Evolutionary conservation across 2,329 filamentous ascomycete species (phyloP).

Genomic region (Sporothrix brunneoviolacea): DNA sequence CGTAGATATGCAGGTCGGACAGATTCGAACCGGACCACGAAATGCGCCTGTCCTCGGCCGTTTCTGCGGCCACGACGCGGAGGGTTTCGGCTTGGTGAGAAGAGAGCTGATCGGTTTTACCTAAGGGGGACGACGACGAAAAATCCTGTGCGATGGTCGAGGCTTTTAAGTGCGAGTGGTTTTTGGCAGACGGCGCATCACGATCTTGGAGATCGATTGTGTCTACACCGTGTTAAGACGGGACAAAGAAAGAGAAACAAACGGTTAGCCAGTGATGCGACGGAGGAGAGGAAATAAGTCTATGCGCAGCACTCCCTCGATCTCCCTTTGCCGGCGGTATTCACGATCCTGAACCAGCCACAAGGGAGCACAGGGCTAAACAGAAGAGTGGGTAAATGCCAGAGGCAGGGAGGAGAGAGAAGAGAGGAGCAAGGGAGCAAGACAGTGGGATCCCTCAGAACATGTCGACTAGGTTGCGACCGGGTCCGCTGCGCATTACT

Average conservation of each 20-base stretch:
- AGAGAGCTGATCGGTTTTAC: slow-evolving; percentile 39
- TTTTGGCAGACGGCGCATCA: slow-evolving; percentile 73
- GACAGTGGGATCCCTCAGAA: background rate
- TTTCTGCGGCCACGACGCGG: slow-evolving; percentile 71
- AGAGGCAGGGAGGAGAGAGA: slow-evolving; percentile 8
- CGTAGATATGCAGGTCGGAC: slow-evolving; percentile 38
- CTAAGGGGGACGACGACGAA: slow-evolving; percentile 28
- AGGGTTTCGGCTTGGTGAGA: slow-evolving; percentile 83
- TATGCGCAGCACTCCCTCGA: slow-evolving; percentile 8
- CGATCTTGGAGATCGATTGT: slow-evolving; percentile 91
- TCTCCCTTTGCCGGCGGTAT: slow-evolving; percentile 3
- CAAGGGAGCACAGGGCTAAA: slow-evolving; percentile 12
- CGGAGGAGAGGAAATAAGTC: slow-evolving; percentile 5
- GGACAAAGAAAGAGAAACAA: slow-evolving; percentile 14
- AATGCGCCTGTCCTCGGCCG: slow-evolving; percentile 62
- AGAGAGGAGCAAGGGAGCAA: slow-evolving; percentile 18
- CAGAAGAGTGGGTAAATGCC: slow-evolving; percentile 13
- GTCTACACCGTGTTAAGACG: slow-evolving; percentile 47
- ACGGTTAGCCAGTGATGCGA: slow-evolving; percentile 19
- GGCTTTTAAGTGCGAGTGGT: slow-evolving; percentile 57
- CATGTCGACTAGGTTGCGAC: slow-evolving; percentile 9
- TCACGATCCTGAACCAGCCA: slow-evolving; percentile 13
- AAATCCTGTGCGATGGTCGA: slow-evolving; percentile 40
- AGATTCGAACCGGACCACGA: slow-evolving; percentile 42
- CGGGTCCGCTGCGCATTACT: background rate